Percentiles rank a stretch among this genome's conserved stretches.
These are phyloP conservation scores for Harrya chromipes DNA, from an alignment of 768 basidiomycete genomes.

Conservation along the genomic window DNA sequence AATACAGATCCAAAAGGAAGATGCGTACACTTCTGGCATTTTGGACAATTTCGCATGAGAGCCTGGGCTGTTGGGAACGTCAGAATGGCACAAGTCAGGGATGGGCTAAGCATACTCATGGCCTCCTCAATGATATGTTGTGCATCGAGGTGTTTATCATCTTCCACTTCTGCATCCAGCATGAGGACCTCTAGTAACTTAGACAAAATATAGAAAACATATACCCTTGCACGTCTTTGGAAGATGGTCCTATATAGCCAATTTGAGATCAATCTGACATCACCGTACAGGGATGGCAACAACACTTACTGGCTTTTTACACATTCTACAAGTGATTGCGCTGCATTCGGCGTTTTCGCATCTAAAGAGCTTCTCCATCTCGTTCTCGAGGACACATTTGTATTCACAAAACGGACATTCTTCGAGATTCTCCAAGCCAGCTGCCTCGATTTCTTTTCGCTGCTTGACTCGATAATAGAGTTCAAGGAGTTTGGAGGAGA, in stretches of 20 bases:
- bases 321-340: constrained; percentile 73
- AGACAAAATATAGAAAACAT: neutral
- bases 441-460: constrained; percentile 74
- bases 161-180: constrained; percentile 56
- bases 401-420: constrained; percentile 92
- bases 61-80: constrained; percentile 54
- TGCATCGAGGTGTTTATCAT: constrained; percentile 70
- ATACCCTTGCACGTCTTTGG: constrained; percentile 78
- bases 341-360: constrained; percentile 65
- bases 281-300: neutral
- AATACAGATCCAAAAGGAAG: neutral
- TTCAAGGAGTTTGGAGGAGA: constrained; percentile 61
- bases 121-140: constrained; percentile 86
- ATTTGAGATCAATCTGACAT: neutral
- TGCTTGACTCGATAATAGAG: constrained; percentile 76
- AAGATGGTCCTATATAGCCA: constrained; percentile 59
- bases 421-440: constrained; percentile 76
- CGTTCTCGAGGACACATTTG: constrained; percentile 73
- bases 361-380: constrained; percentile 56
- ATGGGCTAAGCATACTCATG: constrained; percentile 60
- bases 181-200: constrained; percentile 1
- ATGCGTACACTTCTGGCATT: constrained; percentile 67
- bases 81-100: neutral
- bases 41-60: constrained; percentile 85
- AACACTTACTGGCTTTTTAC: constrained; percentile 63